These are phyloP conservation scores for Nelumbo lutea DNA, from an alignment of 164 flowering plant genomes.

Conservation along the genomic window DNA sequence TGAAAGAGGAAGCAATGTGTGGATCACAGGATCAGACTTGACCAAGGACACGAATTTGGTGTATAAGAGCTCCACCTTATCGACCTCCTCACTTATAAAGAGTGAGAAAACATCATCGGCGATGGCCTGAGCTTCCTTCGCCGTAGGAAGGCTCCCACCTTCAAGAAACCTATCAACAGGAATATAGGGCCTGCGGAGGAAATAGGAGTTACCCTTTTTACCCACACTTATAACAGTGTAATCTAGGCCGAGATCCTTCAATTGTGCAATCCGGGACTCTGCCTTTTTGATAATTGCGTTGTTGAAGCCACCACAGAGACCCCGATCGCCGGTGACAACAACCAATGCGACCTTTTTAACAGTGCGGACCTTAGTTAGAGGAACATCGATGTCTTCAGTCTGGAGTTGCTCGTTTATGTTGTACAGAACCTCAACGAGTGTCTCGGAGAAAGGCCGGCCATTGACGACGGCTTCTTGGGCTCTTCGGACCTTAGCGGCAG, in stretches of 20 bases:
- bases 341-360: constrained; percentile 77
- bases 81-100: constrained; percentile 62
- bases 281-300: constrained; percentile 39
- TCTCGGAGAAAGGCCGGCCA: constrained; percentile 71
- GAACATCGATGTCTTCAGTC: constrained; percentile 58
- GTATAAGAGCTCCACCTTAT: constrained; percentile 64
- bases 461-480: constrained; percentile 93
- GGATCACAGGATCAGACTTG: constrained; percentile 51
- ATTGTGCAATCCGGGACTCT: constrained; percentile 37
- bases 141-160: constrained; percentile 43
- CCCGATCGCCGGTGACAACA: constrained; percentile 80
- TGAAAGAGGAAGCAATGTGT: constrained; percentile 53
- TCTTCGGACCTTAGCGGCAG: constrained; percentile 79
- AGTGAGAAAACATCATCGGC: constrained; percentile 59
- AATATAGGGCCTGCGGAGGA: constrained; percentile 25
- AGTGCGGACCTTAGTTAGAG: constrained; percentile 60
- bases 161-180: constrained; percentile 39
- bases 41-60: constrained; percentile 57
- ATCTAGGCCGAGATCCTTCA: constrained; percentile 43
- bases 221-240: constrained; percentile 52
- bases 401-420: constrained; percentile 56
- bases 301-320: constrained; percentile 77
- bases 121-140: constrained; percentile 62
- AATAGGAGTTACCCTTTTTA: constrained; percentile 58
- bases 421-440: constrained; percentile 61